A percentile compares a stretch with the other conserved stretches of the same genome.
Evolutionary conservation across 805 yeast species (phyloP).

Genomic region (Jamesozyma spencerorum): DNA sequence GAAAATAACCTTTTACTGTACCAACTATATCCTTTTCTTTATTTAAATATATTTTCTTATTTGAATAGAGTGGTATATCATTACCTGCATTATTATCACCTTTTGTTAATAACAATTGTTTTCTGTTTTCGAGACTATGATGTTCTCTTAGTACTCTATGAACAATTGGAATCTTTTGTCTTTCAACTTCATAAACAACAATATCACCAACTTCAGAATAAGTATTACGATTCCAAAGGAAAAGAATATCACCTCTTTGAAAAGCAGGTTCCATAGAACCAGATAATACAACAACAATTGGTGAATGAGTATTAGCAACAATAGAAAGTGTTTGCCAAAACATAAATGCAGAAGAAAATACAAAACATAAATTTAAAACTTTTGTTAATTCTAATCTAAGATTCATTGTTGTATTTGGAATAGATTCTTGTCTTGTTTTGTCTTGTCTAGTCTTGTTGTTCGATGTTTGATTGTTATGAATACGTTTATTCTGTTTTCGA

Average conservation of each 20-base stretch:
- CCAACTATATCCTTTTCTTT: constrained; percentile 76
- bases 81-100: constrained; percentile 95
- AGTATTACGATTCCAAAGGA: constrained; percentile 78
- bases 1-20: constrained; percentile 85
- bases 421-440: too few species aligned
- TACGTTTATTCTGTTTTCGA: not conserved
- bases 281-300: constrained; percentile 90
- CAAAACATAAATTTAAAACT: constrained; percentile 63
- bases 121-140: constrained; percentile 26
- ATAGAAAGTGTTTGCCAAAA: constrained; percentile 80
- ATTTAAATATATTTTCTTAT: constrained; percentile 65
- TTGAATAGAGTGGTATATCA: constrained; percentile 77
- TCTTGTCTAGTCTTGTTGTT: too few species aligned
- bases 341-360: constrained; percentile 81
- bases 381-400: constrained; percentile 55
- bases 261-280: constrained; percentile 99
- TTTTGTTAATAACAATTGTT: constrained; percentile 74
- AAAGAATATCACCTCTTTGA: constrained; percentile 91
- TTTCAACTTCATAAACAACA: constrained; percentile 80
- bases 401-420: too few species aligned
- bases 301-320: constrained; percentile 75
- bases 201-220: constrained; percentile 75
- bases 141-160: constrained; percentile 91
- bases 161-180: constrained; percentile 86
- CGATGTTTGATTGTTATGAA: not conserved